These are phyloP conservation scores for Fusarium burgessii DNA, from an alignment of 2,329 filamentous ascomycete genomes.

Conservation along the genomic window DNA sequence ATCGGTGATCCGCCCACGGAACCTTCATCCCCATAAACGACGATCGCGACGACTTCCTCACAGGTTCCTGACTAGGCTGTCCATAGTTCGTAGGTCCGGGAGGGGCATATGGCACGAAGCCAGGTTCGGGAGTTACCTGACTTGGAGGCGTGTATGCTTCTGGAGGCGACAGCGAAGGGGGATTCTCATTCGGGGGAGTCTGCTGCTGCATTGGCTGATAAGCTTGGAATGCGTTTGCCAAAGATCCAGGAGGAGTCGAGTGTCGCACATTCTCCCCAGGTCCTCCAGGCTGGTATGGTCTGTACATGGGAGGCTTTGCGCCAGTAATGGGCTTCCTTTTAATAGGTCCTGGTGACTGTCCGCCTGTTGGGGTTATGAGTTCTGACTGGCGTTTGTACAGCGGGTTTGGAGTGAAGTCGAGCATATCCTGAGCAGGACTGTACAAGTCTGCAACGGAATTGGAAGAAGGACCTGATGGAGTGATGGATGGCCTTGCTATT, in stretches of 20 bases:
- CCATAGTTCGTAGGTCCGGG: not conserved
- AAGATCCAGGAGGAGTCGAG: constrained; percentile 2
- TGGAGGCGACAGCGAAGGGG: not conserved
- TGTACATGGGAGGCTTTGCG: constrained; percentile 5
- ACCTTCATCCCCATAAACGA: constrained; percentile 37
- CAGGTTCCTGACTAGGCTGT: not conserved
- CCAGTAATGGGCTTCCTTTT: constrained; percentile 28
- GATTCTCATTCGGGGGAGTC: not conserved
- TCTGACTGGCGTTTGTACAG: not conserved
- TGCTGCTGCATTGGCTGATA: constrained; percentile 22
- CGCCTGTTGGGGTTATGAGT: not conserved
- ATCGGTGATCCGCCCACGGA: constrained; percentile 20
- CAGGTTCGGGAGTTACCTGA: not conserved
- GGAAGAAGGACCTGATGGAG: not conserved
- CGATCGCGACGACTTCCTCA: constrained; percentile 8
- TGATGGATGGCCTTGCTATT: not conserved
- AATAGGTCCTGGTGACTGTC: constrained; percentile 6
- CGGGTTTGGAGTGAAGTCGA: constrained; percentile 5
- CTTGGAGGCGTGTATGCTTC: not conserved
- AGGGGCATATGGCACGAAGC: constrained; percentile 1
- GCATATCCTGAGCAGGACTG: constrained; percentile 14
- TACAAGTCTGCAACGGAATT: constrained; percentile 6
- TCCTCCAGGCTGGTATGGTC: constrained; percentile 12
- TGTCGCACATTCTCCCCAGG: constrained; percentile 1
- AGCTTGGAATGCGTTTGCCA: constrained; percentile 10